Percentiles rank a stretch among this genome's conserved stretches.
These are phyloP conservation scores for Hypoxylon fragiforme DNA, from an alignment of 495 filamentous ascomycete species.

Conservation along the genomic window DNA sequence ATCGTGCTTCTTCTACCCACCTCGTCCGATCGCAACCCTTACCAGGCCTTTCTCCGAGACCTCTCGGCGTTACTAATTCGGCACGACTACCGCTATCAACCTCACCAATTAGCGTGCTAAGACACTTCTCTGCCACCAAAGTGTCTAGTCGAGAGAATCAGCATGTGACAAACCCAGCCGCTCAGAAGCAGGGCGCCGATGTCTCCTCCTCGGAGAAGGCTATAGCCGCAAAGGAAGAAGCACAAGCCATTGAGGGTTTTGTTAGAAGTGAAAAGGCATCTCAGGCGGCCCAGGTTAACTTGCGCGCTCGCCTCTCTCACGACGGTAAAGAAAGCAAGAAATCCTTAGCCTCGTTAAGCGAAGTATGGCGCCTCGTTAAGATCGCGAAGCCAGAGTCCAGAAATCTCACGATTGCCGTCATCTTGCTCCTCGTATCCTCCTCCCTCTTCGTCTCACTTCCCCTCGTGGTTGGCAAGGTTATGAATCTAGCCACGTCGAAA, in stretches of 20 bases:
- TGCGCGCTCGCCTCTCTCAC: constrained; percentile 82
- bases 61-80: constrained; percentile 30
- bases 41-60: constrained; percentile 25
- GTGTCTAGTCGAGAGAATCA: constrained; percentile 4
- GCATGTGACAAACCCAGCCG: constrained; percentile 5
- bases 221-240: constrained; percentile 4
- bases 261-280: constrained; percentile 67
- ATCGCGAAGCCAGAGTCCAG: constrained; percentile 84
- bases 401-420: constrained; percentile 77
- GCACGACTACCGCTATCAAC: constrained; percentile 6
- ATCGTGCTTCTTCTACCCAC: constrained; percentile 6
- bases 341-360: constrained; percentile 60
- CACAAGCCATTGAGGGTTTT: constrained; percentile 26
- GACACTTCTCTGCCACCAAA: constrained; percentile 13
- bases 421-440: constrained; percentile 84
- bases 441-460: constrained; percentile 92
- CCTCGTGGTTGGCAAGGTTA: constrained; percentile 91
- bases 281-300: constrained; percentile 86
- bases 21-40: constrained; percentile 18
- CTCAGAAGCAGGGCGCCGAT: constrained; percentile 7
- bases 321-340: constrained; percentile 68
- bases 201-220: constrained; percentile 4
- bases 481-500: constrained; percentile 79
- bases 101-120: constrained; percentile 10
- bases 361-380: constrained; percentile 84